Base-by-base conservation (phyloP, 305 asterid genomes). In the Coffea humblotiana region DNA sequence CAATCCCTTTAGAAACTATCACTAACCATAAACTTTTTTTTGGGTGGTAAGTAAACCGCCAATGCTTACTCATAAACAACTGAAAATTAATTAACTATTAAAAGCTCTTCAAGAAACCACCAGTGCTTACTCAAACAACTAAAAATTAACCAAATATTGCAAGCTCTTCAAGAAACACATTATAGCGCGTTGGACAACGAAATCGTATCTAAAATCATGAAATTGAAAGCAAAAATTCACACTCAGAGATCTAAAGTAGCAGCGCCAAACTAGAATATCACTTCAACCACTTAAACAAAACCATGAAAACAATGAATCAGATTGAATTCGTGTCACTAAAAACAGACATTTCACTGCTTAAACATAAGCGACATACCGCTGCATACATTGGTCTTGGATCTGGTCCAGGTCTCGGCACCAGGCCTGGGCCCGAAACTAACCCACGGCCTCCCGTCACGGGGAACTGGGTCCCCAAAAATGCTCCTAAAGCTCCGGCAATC, bases 381-480 rank as follows among this genome's bases (percentile, higher is more conserved):
- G 56, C 45, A 76, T 6, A 56, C 76, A 13, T 76, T 29, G 77
- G 74, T 4, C 80, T 74, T 49, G 54, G 40, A 2, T 6, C 66
- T 29, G 68, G 51, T 25, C 43, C 75, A 23, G 49, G 23, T 40
- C 25, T 63, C 14, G 54, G 0, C 4, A 61, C 77, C 29, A 16
- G 19, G 21, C n/a, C 70, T 29, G 77, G 2, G 8, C 73, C 77
- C 32, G 69, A 13, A 56, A 43, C 77, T 47, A 71, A 12, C 37
- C 69, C 72, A 40, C 74, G 80, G 49, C 78, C 78, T 14, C 69
- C 74, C 75, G 63, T 49, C 70, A 40, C 64, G 23, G 78, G 71
- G 52, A 74, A 16, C 45, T 65, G 77, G 71, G 23, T 51, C 9
- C 45, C 74, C 78, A 25, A 78, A n/a, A 68, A 23, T 66, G 61